Evolutionary conservation across 345 rosid species (phyloP).

Genomic region (Raphanus raphanistrum): DNA sequence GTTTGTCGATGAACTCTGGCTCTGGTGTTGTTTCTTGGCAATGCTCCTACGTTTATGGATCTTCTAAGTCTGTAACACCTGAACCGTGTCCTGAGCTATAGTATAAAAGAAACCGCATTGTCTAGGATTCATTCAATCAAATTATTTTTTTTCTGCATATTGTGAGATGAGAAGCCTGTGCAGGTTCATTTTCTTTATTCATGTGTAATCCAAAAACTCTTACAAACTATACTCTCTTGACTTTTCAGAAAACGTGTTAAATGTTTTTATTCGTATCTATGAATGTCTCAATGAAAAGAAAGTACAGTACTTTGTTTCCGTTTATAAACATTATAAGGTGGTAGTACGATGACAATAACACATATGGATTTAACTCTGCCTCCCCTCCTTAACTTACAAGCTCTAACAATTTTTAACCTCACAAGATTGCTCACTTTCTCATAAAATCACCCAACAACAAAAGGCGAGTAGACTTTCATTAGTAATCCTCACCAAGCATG

Average conservation of each 20-base stretch:
- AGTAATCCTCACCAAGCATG: constrained; percentile 43
- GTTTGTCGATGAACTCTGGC: too few species aligned
- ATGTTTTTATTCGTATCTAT: background rate
- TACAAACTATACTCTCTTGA: background rate
- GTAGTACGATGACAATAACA: constrained; percentile 7
- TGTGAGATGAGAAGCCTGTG: constrained; percentile 47
- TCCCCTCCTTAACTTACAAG: background rate
- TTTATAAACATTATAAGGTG: background rate
- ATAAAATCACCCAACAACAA: background rate
- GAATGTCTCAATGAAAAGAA: too few species aligned
- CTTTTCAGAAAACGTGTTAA: background rate
- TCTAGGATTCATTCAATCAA: background rate
- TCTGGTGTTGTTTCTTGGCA: background rate
- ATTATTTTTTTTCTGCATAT: constrained; percentile 32
- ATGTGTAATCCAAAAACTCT: constrained; percentile 50
- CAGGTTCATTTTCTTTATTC: constrained; percentile 83
- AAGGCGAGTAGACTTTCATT: background rate
- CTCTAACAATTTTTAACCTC: constrained; percentile 9
- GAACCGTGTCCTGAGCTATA: too few species aligned
- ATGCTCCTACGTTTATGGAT: background rate
- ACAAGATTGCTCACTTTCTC: background rate
- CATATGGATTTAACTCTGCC: constrained; percentile 24
- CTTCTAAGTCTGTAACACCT: too few species aligned
- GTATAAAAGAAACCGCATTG: background rate
- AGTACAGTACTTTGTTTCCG: too few species aligned